Percentiles rank a stretch among this genome's conserved stretches.
Conservation (phyloP, 2,329 filamentous ascomycete species). For the Penicillium psychrosexuale region DNA sequence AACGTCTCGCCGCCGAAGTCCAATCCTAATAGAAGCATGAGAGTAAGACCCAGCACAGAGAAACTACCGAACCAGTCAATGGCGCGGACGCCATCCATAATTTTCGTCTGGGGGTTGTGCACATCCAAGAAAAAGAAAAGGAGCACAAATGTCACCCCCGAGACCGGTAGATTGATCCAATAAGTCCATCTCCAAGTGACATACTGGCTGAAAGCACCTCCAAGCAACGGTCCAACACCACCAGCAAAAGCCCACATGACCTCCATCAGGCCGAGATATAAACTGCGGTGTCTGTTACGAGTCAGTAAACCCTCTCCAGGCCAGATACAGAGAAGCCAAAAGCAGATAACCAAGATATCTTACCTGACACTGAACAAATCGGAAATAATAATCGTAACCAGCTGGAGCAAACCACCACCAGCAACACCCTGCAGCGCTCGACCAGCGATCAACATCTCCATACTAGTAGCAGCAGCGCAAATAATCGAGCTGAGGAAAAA, state of each 20-base stretch:
- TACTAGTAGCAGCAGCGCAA: conserved; percentile 48
- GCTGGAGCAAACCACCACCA: conserved; percentile 52
- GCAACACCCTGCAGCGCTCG: conserved; percentile 55
- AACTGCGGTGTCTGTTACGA: conserved; percentile 40
- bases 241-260: conserved; percentile 56
- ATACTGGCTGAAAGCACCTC: conserved; percentile 48
- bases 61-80: conserved; percentile 56
- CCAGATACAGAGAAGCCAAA: too few relatives aligned
- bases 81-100: conserved; percentile 50
- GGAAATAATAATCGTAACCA: conserved; percentile 54
- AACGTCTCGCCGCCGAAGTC: conserved; percentile 54
- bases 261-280: conserved; percentile 53
- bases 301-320: not conserved
- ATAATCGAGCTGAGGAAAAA: conserved; percentile 53
- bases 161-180: conserved; percentile 56
- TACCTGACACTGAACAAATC: conserved; percentile 54
- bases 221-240: conserved; percentile 52
- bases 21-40: conserved; percentile 53
- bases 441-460: conserved; percentile 53
- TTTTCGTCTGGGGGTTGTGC: conserved; percentile 52
- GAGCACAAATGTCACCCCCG: conserved; percentile 48
- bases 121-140: conserved; percentile 54
- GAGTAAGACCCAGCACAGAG: conserved; percentile 50
- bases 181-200: conserved; percentile 54
- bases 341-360: not conserved